A percentile compares a stretch with the other conserved stretches of the same genome.
Evolutionary conservation across 2,329 filamentous ascomycete genomes (phyloP).

Genomic region (Stachybotrys echinatus): DNA sequence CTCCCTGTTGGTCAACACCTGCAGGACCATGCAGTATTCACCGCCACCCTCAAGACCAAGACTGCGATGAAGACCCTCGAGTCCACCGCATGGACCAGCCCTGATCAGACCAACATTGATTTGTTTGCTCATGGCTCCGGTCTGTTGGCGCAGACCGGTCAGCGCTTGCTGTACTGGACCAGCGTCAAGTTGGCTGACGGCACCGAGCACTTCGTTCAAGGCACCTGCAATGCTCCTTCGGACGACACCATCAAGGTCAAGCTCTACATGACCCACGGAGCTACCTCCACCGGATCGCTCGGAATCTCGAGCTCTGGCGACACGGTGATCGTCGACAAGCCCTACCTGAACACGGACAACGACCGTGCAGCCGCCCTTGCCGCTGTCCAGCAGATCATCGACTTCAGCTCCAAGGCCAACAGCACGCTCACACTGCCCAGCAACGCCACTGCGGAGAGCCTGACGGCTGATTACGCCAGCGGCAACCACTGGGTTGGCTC

Average conservation of each 20-base stretch:
- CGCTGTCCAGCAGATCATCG: conserved; percentile 19
- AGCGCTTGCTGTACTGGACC: conserved; percentile 43
- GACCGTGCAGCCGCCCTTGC: conserved; percentile 20
- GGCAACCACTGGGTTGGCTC: conserved; percentile 25
- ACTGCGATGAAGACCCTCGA: conserved; percentile 12
- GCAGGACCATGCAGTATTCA: conserved; percentile 42
- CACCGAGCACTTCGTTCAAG: conserved; percentile 32
- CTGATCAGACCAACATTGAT: conserved; percentile 20
- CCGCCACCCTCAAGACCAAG: conserved; percentile 21
- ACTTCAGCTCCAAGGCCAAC: conserved; percentile 13
- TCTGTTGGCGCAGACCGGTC: conserved; percentile 37
- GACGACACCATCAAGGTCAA: conserved; percentile 38
- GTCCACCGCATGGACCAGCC: conserved; percentile 18
- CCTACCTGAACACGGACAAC: conserved; percentile 26
- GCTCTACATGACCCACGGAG: conserved; percentile 45
- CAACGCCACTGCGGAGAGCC: conserved; percentile 16
- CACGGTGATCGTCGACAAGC: conserved; percentile 34
- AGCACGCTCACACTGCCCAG: conserved; percentile 12
- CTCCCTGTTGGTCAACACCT: conserved; percentile 53
- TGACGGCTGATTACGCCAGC: conserved; percentile 15
- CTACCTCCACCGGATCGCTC: conserved; percentile 39
- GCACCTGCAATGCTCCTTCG: conserved; percentile 37
- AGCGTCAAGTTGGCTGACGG: conserved; percentile 35
- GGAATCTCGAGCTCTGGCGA: conserved; percentile 31
- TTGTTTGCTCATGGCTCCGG: conserved; percentile 30